A percentile compares a stretch with the other conserved stretches of the same genome.
These are phyloP conservation scores for Backusella sp. DNA, from an alignment of 192 early-diverging fungal species.

Conservation along the genomic window DNA sequence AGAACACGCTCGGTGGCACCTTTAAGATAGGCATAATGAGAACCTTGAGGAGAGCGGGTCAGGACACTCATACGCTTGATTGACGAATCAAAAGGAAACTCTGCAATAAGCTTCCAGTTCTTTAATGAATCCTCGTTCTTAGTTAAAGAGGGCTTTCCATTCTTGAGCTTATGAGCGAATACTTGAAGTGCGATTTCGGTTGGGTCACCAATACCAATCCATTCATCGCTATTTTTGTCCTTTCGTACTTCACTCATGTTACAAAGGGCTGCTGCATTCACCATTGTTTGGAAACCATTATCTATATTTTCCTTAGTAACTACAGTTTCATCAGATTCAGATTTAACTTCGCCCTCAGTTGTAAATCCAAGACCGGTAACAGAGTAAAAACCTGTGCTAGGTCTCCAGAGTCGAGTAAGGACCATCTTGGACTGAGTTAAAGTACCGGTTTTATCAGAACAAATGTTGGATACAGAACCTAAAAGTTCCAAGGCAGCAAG, in stretches of 20 bases:
- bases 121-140: conserved; percentile 23
- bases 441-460: conserved; percentile 95
- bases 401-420: conserved; percentile 78
- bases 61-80: conserved; percentile 93
- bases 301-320: conserved; percentile 44
- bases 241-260: conserved; percentile 79
- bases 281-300: conserved; percentile 44
- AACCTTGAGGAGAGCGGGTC: conserved; percentile 40
- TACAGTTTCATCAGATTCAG: conserved; percentile 16
- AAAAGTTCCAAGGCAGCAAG: conserved; percentile 86
- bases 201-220: conserved; percentile 64
- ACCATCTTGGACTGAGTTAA: conserved; percentile 97
- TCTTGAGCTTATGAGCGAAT: conserved; percentile 76
- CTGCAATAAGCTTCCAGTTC: conserved; percentile 54
- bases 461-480: conserved; percentile 92
- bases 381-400: conserved; percentile 66
- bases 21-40: conserved; percentile 71
- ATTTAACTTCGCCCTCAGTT: conserved; percentile 53
- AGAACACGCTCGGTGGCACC: conserved; percentile 93
- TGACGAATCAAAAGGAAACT: conserved; percentile 72
- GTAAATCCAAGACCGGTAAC: conserved; percentile 65
- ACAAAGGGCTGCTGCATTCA: conserved; percentile 73
- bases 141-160: conserved; percentile 66
- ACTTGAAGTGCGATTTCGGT: conserved; percentile 88
- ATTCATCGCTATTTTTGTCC: conserved; percentile 34